Evolutionary conservation across 495 filamentous ascomycete genomes (phyloP), one percentile per base, ranked within the genome.

Genomic region (Lentithecium fluviatile): DNA sequence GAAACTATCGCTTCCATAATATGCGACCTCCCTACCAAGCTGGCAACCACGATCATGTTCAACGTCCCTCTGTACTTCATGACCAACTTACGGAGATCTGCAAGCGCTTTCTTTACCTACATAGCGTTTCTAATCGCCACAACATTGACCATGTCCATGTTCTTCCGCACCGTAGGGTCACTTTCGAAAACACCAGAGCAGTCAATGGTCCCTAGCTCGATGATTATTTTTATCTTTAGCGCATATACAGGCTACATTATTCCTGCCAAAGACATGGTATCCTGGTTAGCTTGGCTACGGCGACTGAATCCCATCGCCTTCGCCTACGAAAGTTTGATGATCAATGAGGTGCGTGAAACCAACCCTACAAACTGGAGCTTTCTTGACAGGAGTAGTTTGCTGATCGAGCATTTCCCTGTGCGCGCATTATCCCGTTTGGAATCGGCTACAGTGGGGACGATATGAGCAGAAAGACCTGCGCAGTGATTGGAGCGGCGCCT

Each of bases 301-400:
- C 13, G 50, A 21, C 24, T 65, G 17, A 65, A 65, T 51, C 56
- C 56, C 24, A 29, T 65, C 6, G 25, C 38, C 11, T 65, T 54
- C 34, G 56, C 56, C 1, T 60, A 42, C 21, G 62, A 60, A 43
- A 54, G 36, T 15, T n/a, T 65, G 24, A 54, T 65, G 24, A 51
- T 60, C 24, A 65, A 65, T 26, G 62, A 65, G 57, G 57, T 58
- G 12, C 25, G 55, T 45, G 13, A 46, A 56, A 6, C 26, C 5
- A 38, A 7, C 2, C n/a, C 11, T 21, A n/a, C 2, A 42, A 4
- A 7, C n/a, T n/a, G 52, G 8, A 26, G 5, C 20, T 42, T 19
- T 43, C 2, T n/a, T 42, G 10, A 37, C 40, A 20, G 1, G 6
- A 38, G 40, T 38, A 60, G 56, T 60, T 60, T 49, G n/a, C n/a